These are phyloP conservation scores for Termitomyces sp. DNA, from an alignment of 768 basidiomycete species.

Conservation along the genomic window DNA sequence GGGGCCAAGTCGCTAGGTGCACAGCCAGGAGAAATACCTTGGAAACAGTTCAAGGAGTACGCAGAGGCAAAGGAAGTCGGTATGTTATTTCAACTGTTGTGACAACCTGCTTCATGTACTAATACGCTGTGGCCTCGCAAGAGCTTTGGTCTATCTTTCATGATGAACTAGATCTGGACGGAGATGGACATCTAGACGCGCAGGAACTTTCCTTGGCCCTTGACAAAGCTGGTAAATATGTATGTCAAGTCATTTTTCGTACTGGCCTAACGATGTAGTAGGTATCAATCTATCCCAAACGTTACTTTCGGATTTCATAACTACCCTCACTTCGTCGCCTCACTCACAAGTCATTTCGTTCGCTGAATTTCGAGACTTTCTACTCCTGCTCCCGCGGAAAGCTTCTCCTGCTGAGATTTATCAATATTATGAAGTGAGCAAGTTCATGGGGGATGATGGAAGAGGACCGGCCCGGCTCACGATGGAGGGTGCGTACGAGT, in stretches of 20 bases:
- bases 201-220: constrained; percentile 39
- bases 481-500: constrained; percentile 71
- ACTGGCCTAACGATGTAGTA: constrained; percentile 24
- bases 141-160: constrained; percentile 93
- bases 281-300: constrained; percentile 67
- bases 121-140: constrained; percentile 19
- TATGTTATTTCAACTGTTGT: constrained; percentile 29
- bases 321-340: constrained; percentile 66
- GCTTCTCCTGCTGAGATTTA: constrained; percentile 84
- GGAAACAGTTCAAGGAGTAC: constrained; percentile 71
- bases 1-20: constrained; percentile 36
- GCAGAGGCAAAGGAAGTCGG: constrained; percentile 80
- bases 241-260: not conserved
- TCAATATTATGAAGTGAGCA: constrained; percentile 69
- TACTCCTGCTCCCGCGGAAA: constrained; percentile 79
- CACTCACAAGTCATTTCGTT: constrained; percentile 70
- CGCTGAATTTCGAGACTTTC: constrained; percentile 83
- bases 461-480: constrained; percentile 75
- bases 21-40: constrained; percentile 45
- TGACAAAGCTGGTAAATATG: constrained; percentile 58
- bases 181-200: constrained; percentile 77
- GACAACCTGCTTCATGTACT: constrained; percentile 12
- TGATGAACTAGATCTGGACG: constrained; percentile 84
- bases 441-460: constrained; percentile 67
- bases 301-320: constrained; percentile 79